Conservation (phyloP, 345 rosid species). For the Arabidopsis suecica region DNA sequence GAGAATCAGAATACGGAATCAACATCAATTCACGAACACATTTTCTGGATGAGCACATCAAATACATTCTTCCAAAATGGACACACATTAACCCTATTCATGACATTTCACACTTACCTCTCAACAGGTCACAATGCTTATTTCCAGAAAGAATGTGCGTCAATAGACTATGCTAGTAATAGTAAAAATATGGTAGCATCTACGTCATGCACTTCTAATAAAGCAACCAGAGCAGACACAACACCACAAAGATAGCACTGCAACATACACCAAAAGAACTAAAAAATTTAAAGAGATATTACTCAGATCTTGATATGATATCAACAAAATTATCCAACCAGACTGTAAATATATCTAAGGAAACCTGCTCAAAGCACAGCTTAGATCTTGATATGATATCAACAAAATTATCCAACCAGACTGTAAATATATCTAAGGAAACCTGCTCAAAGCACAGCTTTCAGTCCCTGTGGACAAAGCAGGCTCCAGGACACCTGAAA, state of each 20-base stretch:
- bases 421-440: slow-evolving; percentile 20
- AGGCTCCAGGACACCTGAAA: slow-evolving; percentile 43
- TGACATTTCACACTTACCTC: slow-evolving; percentile 23
- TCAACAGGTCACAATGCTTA: slow-evolving; percentile 8
- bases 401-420: slow-evolving; percentile 12
- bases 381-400: slow-evolving; percentile 17
- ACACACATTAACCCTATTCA: slow-evolving; percentile 11
- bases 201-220: slow-evolving; percentile 15
- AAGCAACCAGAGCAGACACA: slow-evolving; percentile 11
- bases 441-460: slow-evolving; percentile 40
- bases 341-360: slow-evolving; percentile 8
- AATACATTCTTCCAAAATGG: neutral
- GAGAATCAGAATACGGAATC: slow-evolving; percentile 15
- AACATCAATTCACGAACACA: slow-evolving; percentile 5
- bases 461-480: slow-evolving; percentile 34
- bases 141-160: slow-evolving; percentile 15
- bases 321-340: slow-evolving; percentile 22
- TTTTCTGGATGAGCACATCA: neutral
- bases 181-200: slow-evolving; percentile 1
- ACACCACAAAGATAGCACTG: neutral
- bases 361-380: no score
- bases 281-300: neutral
- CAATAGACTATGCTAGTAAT: neutral
- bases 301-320: slow-evolving; percentile 17
- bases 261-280: slow-evolving; percentile 3